A percentile compares a stretch with the other conserved stretches of the same genome.
These are phyloP conservation scores for Mycena belliarum DNA, from an alignment of 768 basidiomycete species.

Conservation along the genomic window DNA sequence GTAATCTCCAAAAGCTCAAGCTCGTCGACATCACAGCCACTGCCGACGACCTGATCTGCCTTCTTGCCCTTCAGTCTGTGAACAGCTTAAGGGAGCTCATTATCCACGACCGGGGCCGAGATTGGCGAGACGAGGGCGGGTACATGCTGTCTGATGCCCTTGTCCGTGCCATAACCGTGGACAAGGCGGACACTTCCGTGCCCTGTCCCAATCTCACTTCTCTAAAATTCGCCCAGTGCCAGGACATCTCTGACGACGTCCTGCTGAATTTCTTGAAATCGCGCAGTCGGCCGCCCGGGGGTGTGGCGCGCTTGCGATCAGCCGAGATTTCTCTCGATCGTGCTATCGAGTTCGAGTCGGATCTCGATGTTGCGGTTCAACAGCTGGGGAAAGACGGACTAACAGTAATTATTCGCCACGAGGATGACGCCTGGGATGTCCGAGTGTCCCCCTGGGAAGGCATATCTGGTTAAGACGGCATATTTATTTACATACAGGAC, in stretches of 20 bases:
- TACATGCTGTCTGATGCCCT: slow-evolving; percentile 1
- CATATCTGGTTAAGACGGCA: background rate
- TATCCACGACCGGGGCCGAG: slow-evolving; percentile 1
- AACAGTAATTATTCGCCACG: background rate
- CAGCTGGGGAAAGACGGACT: slow-evolving; percentile 5
- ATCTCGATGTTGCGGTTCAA: slow-evolving; percentile 2
- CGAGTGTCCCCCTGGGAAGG: slow-evolving; percentile 18
- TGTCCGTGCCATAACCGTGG: slow-evolving; percentile 1
- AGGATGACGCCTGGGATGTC: slow-evolving; percentile 18
- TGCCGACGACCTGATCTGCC: background rate
- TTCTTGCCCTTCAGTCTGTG: slow-evolving; percentile 4
- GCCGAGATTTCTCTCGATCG: slow-evolving; percentile 12
- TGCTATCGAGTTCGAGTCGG: background rate
- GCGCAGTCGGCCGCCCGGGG: background rate
- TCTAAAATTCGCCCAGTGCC: slow-evolving; percentile 5
- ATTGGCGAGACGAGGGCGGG: slow-evolving; percentile 10
- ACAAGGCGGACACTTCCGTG: background rate
- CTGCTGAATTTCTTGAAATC: slow-evolving; percentile 3
- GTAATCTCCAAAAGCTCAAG: slow-evolving; percentile 7
- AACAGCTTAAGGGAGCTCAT: background rate
- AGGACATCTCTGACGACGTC: background rate
- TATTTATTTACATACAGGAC: no score
- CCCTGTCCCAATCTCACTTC: slow-evolving; percentile 8
- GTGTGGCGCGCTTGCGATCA: background rate
- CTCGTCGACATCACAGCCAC: slow-evolving; percentile 6